Conservation (phyloP, 495 filamentous ascomycete genomes). For the Aspergillus kassunensis region DNA sequence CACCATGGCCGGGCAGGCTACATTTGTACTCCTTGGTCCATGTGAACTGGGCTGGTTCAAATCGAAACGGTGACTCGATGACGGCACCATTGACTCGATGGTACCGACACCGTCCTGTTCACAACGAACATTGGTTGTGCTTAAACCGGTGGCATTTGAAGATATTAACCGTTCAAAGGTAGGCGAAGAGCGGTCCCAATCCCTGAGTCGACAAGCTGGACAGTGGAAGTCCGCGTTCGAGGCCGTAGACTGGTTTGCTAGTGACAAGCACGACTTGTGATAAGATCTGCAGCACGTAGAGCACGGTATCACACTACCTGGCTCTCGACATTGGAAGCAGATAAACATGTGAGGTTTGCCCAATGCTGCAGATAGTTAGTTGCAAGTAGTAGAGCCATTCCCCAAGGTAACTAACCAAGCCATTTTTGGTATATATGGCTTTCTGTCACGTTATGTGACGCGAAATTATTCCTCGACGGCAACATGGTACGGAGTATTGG, state of each 20-base stretch:
- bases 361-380: conserved; percentile 13
- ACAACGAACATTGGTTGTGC: conserved; percentile 11
- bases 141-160: conserved; percentile 12
- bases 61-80: background rate
- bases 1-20: background rate
- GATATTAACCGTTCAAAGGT: conserved; percentile 9
- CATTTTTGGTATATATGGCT: conserved; percentile 30
- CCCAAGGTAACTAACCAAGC: conserved; percentile 15
- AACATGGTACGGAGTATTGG: too few species aligned
- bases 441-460: conserved; percentile 18
- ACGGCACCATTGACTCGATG: background rate
- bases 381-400: background rate
- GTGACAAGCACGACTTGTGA: conserved; percentile 26
- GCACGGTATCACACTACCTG: conserved; percentile 27
- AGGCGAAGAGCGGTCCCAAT: conserved; percentile 25
- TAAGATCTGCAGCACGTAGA: conserved; percentile 35
- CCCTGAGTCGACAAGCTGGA: conserved; percentile 21
- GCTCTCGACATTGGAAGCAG: conserved; percentile 28
- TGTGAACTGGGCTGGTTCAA: background rate
- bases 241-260: background rate
- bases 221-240: conserved; percentile 21
- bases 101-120: too few species aligned
- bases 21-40: background rate
- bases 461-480: too few species aligned
- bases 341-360: conserved; percentile 33